Conservation (phyloP, 495 filamentous ascomycete species). For the Darksidea phi region DNA sequence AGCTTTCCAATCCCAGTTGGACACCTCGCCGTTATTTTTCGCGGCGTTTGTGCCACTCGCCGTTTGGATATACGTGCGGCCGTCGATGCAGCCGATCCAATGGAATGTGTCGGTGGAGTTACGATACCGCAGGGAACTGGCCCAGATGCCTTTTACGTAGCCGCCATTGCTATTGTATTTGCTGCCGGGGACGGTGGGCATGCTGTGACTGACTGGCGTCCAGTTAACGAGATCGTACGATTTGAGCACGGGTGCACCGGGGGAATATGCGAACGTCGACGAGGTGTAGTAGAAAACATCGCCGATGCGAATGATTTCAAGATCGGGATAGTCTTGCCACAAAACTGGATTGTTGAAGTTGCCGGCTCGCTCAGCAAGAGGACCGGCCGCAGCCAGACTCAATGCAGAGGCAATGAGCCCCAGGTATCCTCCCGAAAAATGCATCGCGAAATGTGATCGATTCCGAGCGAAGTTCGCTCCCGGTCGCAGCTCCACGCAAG, state of each 20-base stretch:
- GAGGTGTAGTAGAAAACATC: constrained; percentile 56
- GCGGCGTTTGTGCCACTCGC: constrained; percentile 3
- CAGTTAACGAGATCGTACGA: constrained; percentile 60
- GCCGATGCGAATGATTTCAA: constrained; percentile 50
- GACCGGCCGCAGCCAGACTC: background rate
- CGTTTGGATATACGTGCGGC: constrained; percentile 54
- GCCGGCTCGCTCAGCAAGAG: background rate
- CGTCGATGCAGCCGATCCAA: constrained; percentile 58
- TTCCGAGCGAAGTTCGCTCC: too few relatives aligned
- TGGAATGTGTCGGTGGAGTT: constrained; percentile 50
- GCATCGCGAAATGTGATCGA: too few relatives aligned
- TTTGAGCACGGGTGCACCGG: constrained; percentile 57
- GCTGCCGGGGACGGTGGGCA: constrained; percentile 52
- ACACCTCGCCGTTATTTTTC: constrained; percentile 34
- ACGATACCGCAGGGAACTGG: constrained; percentile 53
- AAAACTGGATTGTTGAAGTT: constrained; percentile 47
- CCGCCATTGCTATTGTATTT: constrained; percentile 51
- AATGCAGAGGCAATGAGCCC: background rate
- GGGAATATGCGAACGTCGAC: constrained; percentile 58
- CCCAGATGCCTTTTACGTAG: constrained; percentile 58
- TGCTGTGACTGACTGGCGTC: constrained; percentile 55
- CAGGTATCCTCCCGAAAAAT: background rate
- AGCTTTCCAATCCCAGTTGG: constrained; percentile 47
- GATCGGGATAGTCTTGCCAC: constrained; percentile 49
- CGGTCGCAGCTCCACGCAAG: too few relatives aligned